Conservation (phyloP, 306 rosid species). For the Vigna hirtella region DNA sequence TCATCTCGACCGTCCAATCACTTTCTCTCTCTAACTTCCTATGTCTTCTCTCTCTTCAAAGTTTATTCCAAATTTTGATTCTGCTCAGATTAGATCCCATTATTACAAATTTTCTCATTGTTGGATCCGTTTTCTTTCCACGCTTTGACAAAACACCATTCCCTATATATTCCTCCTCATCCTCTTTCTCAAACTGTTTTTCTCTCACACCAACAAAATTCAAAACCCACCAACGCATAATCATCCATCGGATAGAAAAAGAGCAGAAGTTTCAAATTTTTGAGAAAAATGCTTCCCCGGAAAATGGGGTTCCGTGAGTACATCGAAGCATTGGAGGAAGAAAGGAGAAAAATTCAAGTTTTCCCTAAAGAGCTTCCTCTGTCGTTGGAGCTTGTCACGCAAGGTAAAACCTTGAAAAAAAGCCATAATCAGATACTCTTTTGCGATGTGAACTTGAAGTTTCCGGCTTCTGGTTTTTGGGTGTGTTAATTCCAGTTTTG, state of each 20-base stretch:
- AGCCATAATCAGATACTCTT: neutral
- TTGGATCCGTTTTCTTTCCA: conserved; percentile 58
- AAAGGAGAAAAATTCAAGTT: conserved; percentile 71
- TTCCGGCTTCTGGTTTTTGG: conserved; percentile 26
- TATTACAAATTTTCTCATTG: conserved; percentile 51
- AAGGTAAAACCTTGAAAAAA: conserved; percentile 53
- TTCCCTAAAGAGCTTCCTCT: conserved; percentile 84
- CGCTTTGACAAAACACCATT: conserved; percentile 45
- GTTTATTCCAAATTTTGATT: conserved; percentile 78
- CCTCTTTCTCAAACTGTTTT: conserved; percentile 34
- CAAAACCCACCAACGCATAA: neutral
- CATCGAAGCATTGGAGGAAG: conserved; percentile 69
- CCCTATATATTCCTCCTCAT: conserved; percentile 43
- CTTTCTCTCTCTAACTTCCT: conserved; percentile 10
- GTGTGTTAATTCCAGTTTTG: neutral
- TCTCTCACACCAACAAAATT: neutral
- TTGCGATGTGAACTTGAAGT: neutral
- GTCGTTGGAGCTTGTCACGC: conserved; percentile 79
- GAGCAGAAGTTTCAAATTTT: neutral
- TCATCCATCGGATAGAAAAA: neutral
- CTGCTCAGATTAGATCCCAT: conserved; percentile 72
- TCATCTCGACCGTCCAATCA: conserved; percentile 43
- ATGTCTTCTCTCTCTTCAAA: conserved; percentile 10
- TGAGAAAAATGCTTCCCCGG: conserved; percentile 58
- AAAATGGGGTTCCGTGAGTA: conserved; percentile 63